phyloP scores from a whole-genome alignment of 129 eudicot genomes.

The Scalesia atractyloides region DNA sequence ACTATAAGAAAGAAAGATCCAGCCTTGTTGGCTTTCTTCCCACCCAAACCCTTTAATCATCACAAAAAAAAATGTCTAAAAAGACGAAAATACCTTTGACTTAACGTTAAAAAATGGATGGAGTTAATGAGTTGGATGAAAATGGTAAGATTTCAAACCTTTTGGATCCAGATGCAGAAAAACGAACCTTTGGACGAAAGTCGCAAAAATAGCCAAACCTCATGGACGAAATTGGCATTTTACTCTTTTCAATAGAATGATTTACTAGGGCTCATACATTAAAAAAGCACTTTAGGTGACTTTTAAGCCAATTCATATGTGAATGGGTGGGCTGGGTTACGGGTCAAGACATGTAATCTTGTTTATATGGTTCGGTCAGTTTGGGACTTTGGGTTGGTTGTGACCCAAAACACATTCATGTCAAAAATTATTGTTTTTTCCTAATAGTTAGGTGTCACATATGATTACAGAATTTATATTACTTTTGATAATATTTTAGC shows the following conservation, averaged over 20 bases:
- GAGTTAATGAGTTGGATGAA: too few relatives aligned
- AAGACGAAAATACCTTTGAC: too few relatives aligned
- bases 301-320: background rate
- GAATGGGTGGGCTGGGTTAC: background rate
- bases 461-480: background rate
- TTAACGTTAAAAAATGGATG: too few relatives aligned
- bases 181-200: too few relatives aligned
- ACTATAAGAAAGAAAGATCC: too few relatives aligned
- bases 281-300: background rate
- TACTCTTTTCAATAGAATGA: background rate
- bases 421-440: background rate
- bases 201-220: too few relatives aligned
- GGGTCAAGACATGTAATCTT: background rate
- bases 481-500: background rate
- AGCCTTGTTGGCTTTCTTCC: too few relatives aligned
- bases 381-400: slow-evolving; percentile 2
- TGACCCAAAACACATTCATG: background rate
- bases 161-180: too few relatives aligned
- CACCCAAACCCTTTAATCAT: too few relatives aligned
- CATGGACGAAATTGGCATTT: too few relatives aligned
- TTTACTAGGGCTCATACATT: background rate
- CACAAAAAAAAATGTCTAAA: too few relatives aligned
- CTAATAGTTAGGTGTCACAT: background rate
- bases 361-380: background rate
- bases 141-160: too few relatives aligned